Evolutionary conservation across 208 protist species (phyloP), one percentile per base, ranked within the genome.

Genomic region (Zelonia costaricensis): DNA sequence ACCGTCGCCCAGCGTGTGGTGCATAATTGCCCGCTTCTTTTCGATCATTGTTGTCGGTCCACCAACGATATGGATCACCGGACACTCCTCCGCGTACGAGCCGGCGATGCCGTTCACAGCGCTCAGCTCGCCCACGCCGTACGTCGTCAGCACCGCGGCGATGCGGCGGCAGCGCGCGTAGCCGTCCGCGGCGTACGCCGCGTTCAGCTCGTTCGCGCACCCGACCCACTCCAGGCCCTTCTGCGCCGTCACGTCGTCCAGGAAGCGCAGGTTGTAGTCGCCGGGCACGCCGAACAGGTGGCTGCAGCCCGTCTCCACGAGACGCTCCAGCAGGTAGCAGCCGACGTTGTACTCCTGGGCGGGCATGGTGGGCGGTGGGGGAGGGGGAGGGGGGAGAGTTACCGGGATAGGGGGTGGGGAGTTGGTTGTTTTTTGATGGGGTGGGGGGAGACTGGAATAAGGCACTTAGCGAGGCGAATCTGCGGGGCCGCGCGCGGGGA

Each of bases 191-290:
- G 76, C 70, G 65, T 78, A 78, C 25, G 76, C 76, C n/a, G 66
- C 76, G 67, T 82, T 82, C 62, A 78, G 74, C 62, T 80, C 73
- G 60, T 84, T 79, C 27, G 62, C 60, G 66, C 78, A 84, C 25
- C 78, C 69, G 18, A 80, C 69, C 69, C 73, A 80, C 61, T 76
- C 30, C n/a, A 84, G 38, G 36, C 22, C 59, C 43, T 67, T 15
- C 20, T 51, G 33, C 55, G 73, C 68, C 48, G 57, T 51, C 42
- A 78, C 53, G 63, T 84, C 69, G 42, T 81, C 74, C 27, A 78
- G 64, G 56, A 81, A 84, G 62, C 73, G 74, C 51, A 80, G 68
- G 52, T 72, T 80, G 69, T 80, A 80, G 60, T 84, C 78, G 48
- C 69, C 74, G 49, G 78, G 78, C 23, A 81, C 70, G 46, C 65